Base-by-base conservation (phyloP, 1,284 basidiomycete genomes). In the Boletus sp. region DNA sequence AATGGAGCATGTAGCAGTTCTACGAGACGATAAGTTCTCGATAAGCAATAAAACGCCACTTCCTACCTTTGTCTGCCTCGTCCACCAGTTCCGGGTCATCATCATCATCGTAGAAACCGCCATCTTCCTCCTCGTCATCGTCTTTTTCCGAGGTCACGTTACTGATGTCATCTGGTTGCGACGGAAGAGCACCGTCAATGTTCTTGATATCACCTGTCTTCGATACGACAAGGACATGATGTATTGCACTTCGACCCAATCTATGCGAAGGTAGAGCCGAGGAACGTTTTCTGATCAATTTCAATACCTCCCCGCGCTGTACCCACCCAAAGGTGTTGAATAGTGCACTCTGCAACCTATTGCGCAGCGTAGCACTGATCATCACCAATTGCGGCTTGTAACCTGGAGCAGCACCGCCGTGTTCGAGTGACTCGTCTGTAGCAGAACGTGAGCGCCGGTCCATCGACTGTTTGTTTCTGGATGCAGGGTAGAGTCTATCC, bases 351-450 rank as follows among this genome's bases (percentile, higher is more conserved):
- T 57, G 75, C 46, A 87, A 69, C 48, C 76, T 75, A 38, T 69
- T 70, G 43, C 77, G 71, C 48, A 89, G 67, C 12, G 86, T 89
- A 26, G 85, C 86, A 58, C 84, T 87, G 40, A 82, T 74, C 58
- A 86, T 61, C 25, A 88, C 67, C 47, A 88, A 65, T 60, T 87
- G 86, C 3, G 81, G 80, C 27, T 65, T 53, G 49, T 53, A 54
- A 34, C 48, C 55, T 36, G 55, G 66, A 65, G 42, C 23, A 35
- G 35, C 46, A 32, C 48, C 26, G 8, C 7, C 43, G 19, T 41
- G 46, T 45, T 43, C 34, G 12, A 45, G 19, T n/a, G 51, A 27
- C 20, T 27, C 37, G 10, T 58, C 45, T 23, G 46, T 17, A 7
- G 29, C 26, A 10, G 5, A 26, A 25, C 16, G 38, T 34, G 42